Evolutionary conservation across 768 basidiomycete genomes (phyloP), one percentile per base, ranked within the genome.

Genomic region (Cystoderma amianthinum): DNA sequence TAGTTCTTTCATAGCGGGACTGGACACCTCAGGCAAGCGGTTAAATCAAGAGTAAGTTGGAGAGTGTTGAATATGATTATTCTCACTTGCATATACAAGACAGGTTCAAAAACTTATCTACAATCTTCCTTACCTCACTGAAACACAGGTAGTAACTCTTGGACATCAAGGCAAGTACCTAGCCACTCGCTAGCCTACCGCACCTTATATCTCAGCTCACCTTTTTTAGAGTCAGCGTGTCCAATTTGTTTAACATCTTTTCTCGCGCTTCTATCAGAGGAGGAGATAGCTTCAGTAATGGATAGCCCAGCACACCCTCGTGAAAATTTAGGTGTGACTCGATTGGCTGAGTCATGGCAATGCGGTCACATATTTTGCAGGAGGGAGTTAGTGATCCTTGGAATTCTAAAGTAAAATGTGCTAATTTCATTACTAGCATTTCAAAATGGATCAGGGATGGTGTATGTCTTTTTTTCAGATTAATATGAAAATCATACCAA

Each of bases 341-440:
- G 66, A 48, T 61, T 91, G 5, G 57, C 63, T 42, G 54, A 71
- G 50, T 43, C 69, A 50, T 60, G 69, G 67, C 71, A 74, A 45
- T 76, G 79, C 47, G 71, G 76, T 3, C 87, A 91, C 54, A 50
- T 83, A n/a, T 90, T 89, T 52, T 90, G 87, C 56, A 72, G 84
- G 49, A 78, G 77, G 65, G 87, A 90, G 87, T 89, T 62, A 62
- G 56, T 52, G 10, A 15, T n/a, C 39, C 36, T 43, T 37, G 22
- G n/a, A 30, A 32, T 42, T 32, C 28, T 42, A 22, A 19, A 43
- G 42, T 46, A 42, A 32, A 30, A 12, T 42, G 28, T 30, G 36
- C 43, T 32, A 41, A 34, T 41, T 25, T 28, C n/a, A 22, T 42
- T 46, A 23, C 24, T 46, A 85, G 82, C 56, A 80, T 85, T 37